Conservation (phyloP, 1,139 yeast species). For the Lodderomyces metapsilosis region DNA sequence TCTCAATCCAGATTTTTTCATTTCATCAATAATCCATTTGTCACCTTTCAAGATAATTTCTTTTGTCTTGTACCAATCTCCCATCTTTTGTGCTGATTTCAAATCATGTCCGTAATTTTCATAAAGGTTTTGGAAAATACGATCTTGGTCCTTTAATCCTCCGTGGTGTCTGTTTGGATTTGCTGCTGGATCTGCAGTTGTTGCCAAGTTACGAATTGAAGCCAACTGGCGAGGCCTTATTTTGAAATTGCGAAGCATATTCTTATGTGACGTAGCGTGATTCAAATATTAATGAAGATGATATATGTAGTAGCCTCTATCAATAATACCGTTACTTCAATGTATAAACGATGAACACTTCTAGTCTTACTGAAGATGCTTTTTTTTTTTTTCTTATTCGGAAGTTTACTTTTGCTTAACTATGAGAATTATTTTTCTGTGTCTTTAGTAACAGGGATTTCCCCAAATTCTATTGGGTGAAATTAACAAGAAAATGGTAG, state of each 20-base stretch:
- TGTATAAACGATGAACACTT: background rate
- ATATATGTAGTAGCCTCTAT: too few relatives aligned
- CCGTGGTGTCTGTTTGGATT: conserved; percentile 66
- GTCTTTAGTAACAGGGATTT: conserved; percentile 24
- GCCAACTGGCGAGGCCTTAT: conserved; percentile 14
- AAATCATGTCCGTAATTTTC: conserved; percentile 72
- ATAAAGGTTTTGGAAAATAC: conserved; percentile 82
- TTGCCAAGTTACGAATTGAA: conserved; percentile 37
- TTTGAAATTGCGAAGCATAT: conserved; percentile 24
- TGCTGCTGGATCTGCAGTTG: conserved; percentile 46
- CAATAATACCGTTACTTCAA: background rate
- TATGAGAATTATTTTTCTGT: conserved; percentile 6
- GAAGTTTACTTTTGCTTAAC: background rate
- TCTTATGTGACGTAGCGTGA: too few relatives aligned
- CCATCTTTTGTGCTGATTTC: conserved; percentile 72
- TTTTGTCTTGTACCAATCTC: conserved; percentile 90
- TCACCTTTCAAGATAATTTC: conserved; percentile 81
- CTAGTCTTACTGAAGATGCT: background rate
- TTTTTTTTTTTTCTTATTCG: too few relatives aligned
- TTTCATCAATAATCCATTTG: conserved; percentile 83
- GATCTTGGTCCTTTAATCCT: conserved; percentile 76
- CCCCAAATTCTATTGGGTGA: conserved; percentile 23
- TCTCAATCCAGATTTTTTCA: conserved; percentile 79
- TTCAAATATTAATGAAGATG: too few relatives aligned
- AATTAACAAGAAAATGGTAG: background rate